These are phyloP conservation scores for Vicia faba DNA, from an alignment of 306 rosid genomes.

Conservation along the genomic window DNA sequence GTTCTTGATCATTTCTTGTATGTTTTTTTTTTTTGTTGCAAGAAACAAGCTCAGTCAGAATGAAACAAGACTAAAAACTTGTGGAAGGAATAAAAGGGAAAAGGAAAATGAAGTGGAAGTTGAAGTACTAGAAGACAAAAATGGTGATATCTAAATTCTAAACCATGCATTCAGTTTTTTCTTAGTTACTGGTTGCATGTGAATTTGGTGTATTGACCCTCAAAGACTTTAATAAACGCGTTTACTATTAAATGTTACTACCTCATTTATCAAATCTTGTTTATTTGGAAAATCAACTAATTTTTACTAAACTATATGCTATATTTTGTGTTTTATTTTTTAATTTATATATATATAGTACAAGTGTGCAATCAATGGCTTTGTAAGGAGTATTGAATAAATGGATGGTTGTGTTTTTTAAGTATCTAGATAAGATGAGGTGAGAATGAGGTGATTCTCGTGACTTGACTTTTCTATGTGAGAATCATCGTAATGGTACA, in stretches of 20 bases:
- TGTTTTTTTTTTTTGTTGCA: not conserved
- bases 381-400: not conserved
- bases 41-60: not conserved
- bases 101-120: not conserved
- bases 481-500: not conserved
- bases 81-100: slow-evolving; percentile 2
- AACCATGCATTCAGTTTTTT: not conserved
- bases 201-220: slow-evolving; percentile 1
- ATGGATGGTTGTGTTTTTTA: not conserved
- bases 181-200: not conserved
- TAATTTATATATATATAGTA: too few species aligned
- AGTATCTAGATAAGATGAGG: slow-evolving; percentile 1
- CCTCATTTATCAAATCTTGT: not conserved
- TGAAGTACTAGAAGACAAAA: not conserved
- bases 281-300: too few species aligned
- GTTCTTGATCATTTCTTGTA: slow-evolving; percentile 45
- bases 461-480: slow-evolving; percentile 10
- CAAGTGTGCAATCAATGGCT: not conserved
- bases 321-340: too few species aligned
- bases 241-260: not conserved
- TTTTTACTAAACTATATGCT: too few species aligned
- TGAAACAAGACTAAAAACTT: not conserved
- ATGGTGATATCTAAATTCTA: not conserved
- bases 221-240: not conserved
- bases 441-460: slow-evolving; percentile 1